A percentile compares a stretch with the other conserved stretches of the same genome.
These are phyloP conservation scores for Fraxinus albicans DNA, from an alignment of 305 asterid genomes.

Conservation along the genomic window DNA sequence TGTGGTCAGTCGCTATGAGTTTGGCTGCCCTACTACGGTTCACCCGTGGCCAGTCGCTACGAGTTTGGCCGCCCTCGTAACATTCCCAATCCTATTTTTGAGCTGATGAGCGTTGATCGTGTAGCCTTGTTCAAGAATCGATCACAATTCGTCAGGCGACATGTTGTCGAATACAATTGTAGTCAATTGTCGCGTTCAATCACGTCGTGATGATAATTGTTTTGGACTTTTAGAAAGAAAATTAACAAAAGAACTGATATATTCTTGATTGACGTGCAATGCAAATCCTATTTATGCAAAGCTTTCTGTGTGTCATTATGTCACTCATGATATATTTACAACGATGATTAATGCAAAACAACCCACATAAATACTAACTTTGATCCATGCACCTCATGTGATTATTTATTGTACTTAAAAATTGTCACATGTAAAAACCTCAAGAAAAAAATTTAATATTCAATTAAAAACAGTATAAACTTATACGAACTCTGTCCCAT, in stretches of 20 bases:
- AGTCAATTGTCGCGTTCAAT: background rate
- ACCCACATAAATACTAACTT: conserved; percentile 37
- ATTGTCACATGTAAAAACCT: background rate
- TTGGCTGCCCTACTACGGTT: background rate
- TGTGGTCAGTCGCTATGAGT: background rate
- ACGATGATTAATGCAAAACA: conserved; percentile 46
- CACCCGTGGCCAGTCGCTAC: background rate
- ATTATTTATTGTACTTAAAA: conserved; percentile 25
- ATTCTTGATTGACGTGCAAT: conserved; percentile 10
- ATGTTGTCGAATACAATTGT: background rate
- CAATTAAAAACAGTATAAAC: background rate
- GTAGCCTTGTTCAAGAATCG: background rate
- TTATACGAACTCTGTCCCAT: no score
- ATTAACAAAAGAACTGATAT: background rate
- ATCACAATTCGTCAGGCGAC: background rate
- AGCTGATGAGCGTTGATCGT: background rate
- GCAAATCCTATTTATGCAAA: conserved; percentile 30
- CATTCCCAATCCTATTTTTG: background rate
- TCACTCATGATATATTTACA: conserved; percentile 47
- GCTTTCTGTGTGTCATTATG: conserved; percentile 40
- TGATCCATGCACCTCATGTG: conserved; percentile 47
- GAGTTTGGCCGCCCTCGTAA: background rate
- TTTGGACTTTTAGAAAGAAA: background rate
- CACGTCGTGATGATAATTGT: background rate
- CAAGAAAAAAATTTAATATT: background rate